These are phyloP conservation scores for Spathaspora passalidarum DNA, from an alignment of 805 yeast species.

Conservation along the genomic window DNA sequence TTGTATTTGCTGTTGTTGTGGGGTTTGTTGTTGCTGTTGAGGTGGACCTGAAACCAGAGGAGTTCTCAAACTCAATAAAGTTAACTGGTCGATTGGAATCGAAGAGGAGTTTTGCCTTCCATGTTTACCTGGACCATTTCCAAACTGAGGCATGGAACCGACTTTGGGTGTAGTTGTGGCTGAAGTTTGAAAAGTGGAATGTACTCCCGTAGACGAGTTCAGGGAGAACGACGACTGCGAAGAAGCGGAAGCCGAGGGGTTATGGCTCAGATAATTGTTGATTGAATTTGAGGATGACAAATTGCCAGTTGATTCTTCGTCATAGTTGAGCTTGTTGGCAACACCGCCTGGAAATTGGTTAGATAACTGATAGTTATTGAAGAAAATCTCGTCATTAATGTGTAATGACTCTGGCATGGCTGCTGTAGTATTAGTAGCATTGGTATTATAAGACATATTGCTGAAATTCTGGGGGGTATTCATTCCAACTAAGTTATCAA, in stretches of 20 bases:
- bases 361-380: conserved; percentile 12
- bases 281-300: background rate
- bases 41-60: conserved; percentile 1
- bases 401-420: conserved; percentile 15
- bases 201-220: conserved; percentile 3
- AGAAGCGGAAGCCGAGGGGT: conserved; percentile 4
- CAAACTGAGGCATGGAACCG: background rate
- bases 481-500: background rate
- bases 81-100: conserved; percentile 23
- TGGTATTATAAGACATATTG: background rate
- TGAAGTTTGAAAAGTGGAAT: conserved; percentile 1
- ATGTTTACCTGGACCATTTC: conserved; percentile 2
- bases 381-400: conserved; percentile 24
- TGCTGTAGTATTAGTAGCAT: conserved; percentile 1
- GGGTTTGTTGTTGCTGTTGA: background rate
- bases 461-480: background rate
- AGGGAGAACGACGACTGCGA: background rate
- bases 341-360: background rate
- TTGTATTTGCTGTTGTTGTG: background rate
- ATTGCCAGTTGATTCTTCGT: background rate
- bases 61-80: conserved; percentile 19
- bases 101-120: conserved; percentile 9
- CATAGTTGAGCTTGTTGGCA: background rate
- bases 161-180: conserved; percentile 4
- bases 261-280: background rate